Evolutionary conservation across 116 monocot species (phyloP), one percentile per base, ranked within the genome.

Genomic region (Iris pallida): DNA sequence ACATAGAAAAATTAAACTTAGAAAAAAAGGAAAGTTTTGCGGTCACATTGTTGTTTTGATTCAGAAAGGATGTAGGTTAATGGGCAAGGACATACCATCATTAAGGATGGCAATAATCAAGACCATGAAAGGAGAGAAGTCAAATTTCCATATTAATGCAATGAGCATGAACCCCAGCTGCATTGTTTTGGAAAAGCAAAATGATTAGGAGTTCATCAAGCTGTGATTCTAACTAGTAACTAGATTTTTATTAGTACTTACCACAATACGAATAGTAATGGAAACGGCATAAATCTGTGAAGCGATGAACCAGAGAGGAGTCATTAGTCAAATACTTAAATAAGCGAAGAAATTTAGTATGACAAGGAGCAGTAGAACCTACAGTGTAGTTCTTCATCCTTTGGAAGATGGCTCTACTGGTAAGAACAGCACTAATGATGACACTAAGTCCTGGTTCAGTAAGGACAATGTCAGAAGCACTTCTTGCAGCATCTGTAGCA

Each of bases 381-480:
- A 93, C 93, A 5, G 93, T 93, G 48, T 93, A 93, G 64, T 93
- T 93, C 78, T 93, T 93, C 93, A 93, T 93, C 57, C 93, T 86
- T 78, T 93, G 93, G 76, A 93, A 93, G 63, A 93, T 93, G 20
- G 87, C 87, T 84, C 93, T 81, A 56, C 93, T 93, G 42, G 93
- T 93, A 4, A 93, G 80, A 61, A 93, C 93, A 54, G 93, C 93
- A 72, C 89, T 89, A 59, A 93, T 93, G 41, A 93, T 93, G 47
- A 93, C 93, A 70, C 93, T 93, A 51, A 93, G 89, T 4, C 93
- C 93, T 57, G 93, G 93, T 60, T 93, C 90, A 19, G 93, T 93
- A 57, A 93, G 76, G 12, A 93, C 93, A 15, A 93, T 93, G 53
- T 93, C 93, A 17, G 93, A 93, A 60, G 93, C 93, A 68, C 90